A percentile compares a stretch with the other conserved stretches of the same genome.
These are phyloP conservation scores for Amborella trichopoda DNA, from an alignment of 164 flowering plant species.

Conservation along the genomic window DNA sequence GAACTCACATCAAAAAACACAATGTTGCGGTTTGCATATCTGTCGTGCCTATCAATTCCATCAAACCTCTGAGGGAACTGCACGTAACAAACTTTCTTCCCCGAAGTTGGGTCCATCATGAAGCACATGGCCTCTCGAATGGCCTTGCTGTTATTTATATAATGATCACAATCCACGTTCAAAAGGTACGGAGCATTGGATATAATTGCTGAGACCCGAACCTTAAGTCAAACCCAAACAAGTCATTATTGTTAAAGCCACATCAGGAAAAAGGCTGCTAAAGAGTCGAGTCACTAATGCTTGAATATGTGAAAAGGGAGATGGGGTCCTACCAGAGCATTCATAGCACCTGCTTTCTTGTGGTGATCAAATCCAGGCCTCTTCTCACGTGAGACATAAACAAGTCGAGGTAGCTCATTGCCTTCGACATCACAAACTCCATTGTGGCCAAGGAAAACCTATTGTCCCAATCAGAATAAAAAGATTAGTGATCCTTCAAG, in stretches of 20 bases:
- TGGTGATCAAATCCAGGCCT: constrained; percentile 94
- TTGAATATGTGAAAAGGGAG: too few relatives aligned
- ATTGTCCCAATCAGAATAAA: constrained; percentile 1
- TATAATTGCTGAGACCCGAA: constrained; percentile 89
- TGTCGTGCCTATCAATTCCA: constrained; percentile 85
- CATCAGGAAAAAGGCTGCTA: neutral
- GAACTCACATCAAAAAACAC: constrained; percentile 94
- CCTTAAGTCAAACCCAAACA: constrained; percentile 21
- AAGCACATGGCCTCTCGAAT: constrained; percentile 95
- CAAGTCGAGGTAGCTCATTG: constrained; percentile 78
- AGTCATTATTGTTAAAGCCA: neutral
- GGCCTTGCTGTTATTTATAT: constrained; percentile 96
- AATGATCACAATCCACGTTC: constrained; percentile 98
- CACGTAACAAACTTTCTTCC: constrained; percentile 86
- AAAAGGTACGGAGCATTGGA: constrained; percentile 94
- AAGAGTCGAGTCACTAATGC: too few relatives aligned
- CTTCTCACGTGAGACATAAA: constrained; percentile 94
- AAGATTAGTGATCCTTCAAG: too few relatives aligned
- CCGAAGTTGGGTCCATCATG: constrained; percentile 92
- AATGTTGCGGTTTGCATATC: constrained; percentile 92
- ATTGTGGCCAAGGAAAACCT: constrained; percentile 92
- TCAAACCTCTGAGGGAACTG: constrained; percentile 99
- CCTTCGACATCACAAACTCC: constrained; percentile 88
- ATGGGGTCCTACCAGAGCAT: constrained; percentile 64
- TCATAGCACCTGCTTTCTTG: constrained; percentile 97